Evolutionary conservation across 169 alveolate species (phyloP).

Genomic region (Plasmodium sp.): DNA sequence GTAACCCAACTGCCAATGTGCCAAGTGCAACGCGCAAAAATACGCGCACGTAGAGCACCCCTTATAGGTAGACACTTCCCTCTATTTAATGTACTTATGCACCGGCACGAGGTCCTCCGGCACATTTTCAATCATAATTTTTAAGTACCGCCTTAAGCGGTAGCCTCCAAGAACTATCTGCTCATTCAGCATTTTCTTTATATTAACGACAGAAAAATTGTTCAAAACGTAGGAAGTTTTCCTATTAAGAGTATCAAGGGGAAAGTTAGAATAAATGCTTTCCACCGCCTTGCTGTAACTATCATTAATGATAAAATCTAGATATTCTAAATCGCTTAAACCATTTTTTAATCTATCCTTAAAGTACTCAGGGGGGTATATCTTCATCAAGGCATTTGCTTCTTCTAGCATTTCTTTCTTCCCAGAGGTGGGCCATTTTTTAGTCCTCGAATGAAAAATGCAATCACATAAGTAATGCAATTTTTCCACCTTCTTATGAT

Average conservation of each 20-base stretch:
- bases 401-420: background rate
- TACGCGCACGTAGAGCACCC: background rate
- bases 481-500: slow-evolving; percentile 17
- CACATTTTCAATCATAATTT: slow-evolving; percentile 42
- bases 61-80: background rate
- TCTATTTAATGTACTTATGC: background rate
- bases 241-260: slow-evolving; percentile 19
- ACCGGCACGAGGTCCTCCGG: slow-evolving; percentile 19
- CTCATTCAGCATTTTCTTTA: slow-evolving; percentile 30
- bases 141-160: slow-evolving; percentile 44
- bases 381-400: slow-evolving; percentile 20
- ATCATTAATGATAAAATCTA: slow-evolving; percentile 33
- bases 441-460: slow-evolving; percentile 25
- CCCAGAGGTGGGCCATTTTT: slow-evolving; percentile 30
- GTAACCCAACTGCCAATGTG: background rate
- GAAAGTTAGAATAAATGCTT: slow-evolving; percentile 15
- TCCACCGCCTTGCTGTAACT: slow-evolving; percentile 12
- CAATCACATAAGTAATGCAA: slow-evolving; percentile 64
- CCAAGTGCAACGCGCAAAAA: background rate
- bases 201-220: background rate
- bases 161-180: slow-evolving; percentile 67
- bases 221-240: background rate
- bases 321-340: background rate
- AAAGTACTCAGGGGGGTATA: slow-evolving; percentile 59
- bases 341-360: slow-evolving; percentile 35